Conservation (phyloP, 257 asterid species). For the Solanum commersonii region DNA sequence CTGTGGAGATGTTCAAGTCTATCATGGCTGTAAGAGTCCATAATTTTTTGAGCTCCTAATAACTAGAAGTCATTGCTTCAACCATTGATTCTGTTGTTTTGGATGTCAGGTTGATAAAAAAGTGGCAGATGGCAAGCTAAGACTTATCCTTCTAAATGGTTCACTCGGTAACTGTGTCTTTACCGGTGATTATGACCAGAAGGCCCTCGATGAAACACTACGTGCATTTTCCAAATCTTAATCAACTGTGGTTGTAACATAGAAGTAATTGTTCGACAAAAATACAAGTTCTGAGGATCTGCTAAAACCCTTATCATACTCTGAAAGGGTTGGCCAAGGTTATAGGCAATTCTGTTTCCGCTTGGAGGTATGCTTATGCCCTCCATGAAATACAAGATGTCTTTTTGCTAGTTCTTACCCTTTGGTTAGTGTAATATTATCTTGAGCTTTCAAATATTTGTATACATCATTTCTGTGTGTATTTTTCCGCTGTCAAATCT, state of each 20-base stretch:
- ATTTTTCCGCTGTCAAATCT: neutral
- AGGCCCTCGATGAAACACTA: conserved; percentile 70
- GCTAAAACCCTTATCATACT: neutral
- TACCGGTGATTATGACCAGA: conserved; percentile 74
- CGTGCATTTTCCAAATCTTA: conserved; percentile 62
- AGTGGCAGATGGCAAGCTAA: conserved; percentile 85
- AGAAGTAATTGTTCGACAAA: neutral
- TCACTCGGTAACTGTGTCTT: conserved; percentile 82
- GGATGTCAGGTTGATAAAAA: conserved; percentile 80
- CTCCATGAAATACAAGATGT: neutral
- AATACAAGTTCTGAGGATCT: neutral
- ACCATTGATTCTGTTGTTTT: neutral
- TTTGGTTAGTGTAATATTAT: neutral
- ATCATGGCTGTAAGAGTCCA: conserved; percentile 82
- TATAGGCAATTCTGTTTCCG: neutral
- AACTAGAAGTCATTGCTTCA: neutral
- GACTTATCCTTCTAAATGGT: conserved; percentile 93
- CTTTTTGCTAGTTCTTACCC: neutral
- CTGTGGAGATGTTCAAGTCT: conserved; percentile 81
- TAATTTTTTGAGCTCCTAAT: neutral
- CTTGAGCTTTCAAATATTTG: neutral
- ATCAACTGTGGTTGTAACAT: neutral
- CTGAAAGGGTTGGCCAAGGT: neutral
- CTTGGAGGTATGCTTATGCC: neutral
- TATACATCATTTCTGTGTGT: neutral